Conservation (phyloP, 164 flowering plant genomes). For the Magnolia sinica region DNA sequence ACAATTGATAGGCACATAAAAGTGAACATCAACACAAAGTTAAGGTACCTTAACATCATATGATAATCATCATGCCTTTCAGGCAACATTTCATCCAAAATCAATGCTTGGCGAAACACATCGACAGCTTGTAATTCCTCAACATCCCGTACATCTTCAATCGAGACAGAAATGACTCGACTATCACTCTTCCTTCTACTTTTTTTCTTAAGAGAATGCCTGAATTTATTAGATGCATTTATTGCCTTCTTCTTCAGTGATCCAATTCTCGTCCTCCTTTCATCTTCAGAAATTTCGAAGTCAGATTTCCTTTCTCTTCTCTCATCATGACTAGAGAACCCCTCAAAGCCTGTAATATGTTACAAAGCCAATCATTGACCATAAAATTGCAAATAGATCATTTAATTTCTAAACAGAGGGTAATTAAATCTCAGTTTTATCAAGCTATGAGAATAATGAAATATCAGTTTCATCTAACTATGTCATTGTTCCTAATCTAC, state of each 20-base stretch:
- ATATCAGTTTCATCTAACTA: neutral
- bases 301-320: conserved; percentile 82
- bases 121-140: conserved; percentile 85
- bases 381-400: neutral
- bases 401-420: neutral
- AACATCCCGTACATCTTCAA: conserved; percentile 82
- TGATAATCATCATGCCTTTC: conserved; percentile 78
- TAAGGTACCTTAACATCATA: conserved; percentile 74
- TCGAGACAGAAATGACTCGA: conserved; percentile 53
- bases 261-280: conserved; percentile 75
- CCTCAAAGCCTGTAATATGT: conserved; percentile 47
- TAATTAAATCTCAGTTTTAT: no score
- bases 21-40: neutral
- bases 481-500: no score
- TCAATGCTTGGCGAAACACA: conserved; percentile 67
- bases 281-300: conserved; percentile 88
- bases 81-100: conserved; percentile 76
- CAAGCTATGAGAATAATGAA: no score
- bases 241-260: conserved; percentile 76
- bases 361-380: neutral
- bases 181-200: conserved; percentile 58
- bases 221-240: conserved; percentile 76
- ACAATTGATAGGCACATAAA: neutral
- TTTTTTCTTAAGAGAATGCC: conserved; percentile 78
- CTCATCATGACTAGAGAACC: conserved; percentile 50